Evolutionary conservation across 73 alveolate genomes (phyloP), one percentile per base, ranked within the genome.

Genomic region (Uronychia setigera): DNA sequence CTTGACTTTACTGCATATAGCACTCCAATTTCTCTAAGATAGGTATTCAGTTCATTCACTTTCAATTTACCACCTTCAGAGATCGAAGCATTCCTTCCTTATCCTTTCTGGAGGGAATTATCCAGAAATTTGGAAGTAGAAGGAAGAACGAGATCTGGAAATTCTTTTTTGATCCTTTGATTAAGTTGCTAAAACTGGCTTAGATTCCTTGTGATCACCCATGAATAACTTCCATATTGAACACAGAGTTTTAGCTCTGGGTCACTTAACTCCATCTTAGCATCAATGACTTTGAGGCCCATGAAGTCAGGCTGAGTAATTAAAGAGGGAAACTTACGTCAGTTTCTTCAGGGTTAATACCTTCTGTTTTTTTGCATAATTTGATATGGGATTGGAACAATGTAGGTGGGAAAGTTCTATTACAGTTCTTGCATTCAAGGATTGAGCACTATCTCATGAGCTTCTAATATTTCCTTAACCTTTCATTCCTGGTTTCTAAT

Each of bases 341-440:
- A 46, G 5, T 46, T 19, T 46, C 67, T 19, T 46, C 67, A 46
- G 67, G 67, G 67, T 46, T 46, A 19, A 46, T 46, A 11, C 67
- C 67, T 46, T 46, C 67, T 19, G 19, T 19, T 19, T 46, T 26
- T 58, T 76, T 76, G 59, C 88, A 81, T 29, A 81, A 35, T 14
- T 67, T 81, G 19, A 60, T 78, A 77, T 88, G 94, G 57, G 88
- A 80, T 31, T 88, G 60, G 32, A 88, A 88, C 27, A 88, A 33
- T 5, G 84, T 82, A 1, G 91, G 84, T 59, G 78, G 84, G 85
- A 82, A 88, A 19, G 27, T 74, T 78, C 81, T 88, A 30, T 29
- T 30, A 32, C 94, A 88, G 26, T 91, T 88, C 32, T 79, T 82
- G 35, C 94, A 88, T 60, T 83, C 77, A 0, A 88, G 88, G 26